Base-by-base conservation (phyloP, 176 grass and related monocot species). In the Secale cereale region DNA sequence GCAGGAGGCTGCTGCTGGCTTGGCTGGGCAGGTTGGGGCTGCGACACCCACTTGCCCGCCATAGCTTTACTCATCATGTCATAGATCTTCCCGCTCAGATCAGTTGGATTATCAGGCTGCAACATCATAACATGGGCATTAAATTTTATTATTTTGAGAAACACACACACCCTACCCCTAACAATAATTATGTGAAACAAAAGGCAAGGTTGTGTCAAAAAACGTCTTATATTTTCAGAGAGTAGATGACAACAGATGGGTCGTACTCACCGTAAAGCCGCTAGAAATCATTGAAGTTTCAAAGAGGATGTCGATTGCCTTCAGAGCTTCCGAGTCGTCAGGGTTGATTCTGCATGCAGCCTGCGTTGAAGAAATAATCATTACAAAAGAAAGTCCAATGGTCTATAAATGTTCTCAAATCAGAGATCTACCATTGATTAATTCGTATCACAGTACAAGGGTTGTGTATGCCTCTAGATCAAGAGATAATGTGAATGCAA, bases 281-380 rank as follows among this genome's bases (percentile, higher is more conserved):
- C 93, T 95, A 82, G 96, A 98, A 75, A 98, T 95, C 79, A 98
- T 89, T 88, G 97, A 92, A 16, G 93, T 95, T 84, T 98, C 93
- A 80, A 94, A 98, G 65, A 98, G 91, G 59, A 98, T 61, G 90
- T 98, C 97, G 1, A 98, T 61, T 81, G 90, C 93, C 78, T 65
- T 92, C 15, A 94, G 71, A 76, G 93, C 97, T 89, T 98, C 93
- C 11, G 87, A 70, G 70, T 98, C 93, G 31, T 98, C 97, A 65
- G 97, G 93, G 59, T 62, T 87, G 50, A 14, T 85, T 83, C 77
- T 88, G 88, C 90, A 95, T 2, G 93, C 97, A 71, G 46, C 86
- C 97, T 99, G 83, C 70, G 76, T 85, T 84, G 76, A 79, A 76
- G 12, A 46, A 71, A 54, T 81, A 13, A 59, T 63, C 57, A 25